These are phyloP conservation scores for Anaeramoeba flamelloides DNA, from an alignment of 78 protist genomes.

Conservation along the genomic window DNA sequence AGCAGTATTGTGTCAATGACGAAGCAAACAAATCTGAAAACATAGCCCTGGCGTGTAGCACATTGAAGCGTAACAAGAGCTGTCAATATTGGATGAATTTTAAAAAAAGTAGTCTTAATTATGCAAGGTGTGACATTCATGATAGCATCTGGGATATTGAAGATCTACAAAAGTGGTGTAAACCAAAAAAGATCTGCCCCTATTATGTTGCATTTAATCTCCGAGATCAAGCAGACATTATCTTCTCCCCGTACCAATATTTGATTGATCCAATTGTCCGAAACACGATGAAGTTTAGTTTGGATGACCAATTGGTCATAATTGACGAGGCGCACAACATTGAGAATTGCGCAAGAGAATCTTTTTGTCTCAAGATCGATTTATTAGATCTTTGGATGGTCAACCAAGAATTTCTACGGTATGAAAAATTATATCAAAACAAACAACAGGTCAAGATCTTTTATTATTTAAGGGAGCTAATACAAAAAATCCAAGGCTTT, in stretches of 20 bases:
- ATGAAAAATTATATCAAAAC: too few relatives aligned
- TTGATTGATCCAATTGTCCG: background rate
- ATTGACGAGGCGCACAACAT: constrained; percentile 75
- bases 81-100: background rate
- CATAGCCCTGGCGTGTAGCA: too few relatives aligned
- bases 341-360: constrained; percentile 20
- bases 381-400: too few relatives aligned
- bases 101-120: background rate
- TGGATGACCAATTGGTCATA: constrained; percentile 33
- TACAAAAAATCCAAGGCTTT: too few relatives aligned
- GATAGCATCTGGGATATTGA: constrained; percentile 16
- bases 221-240: too few relatives aligned
- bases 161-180: too few relatives aligned
- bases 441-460: too few relatives aligned
- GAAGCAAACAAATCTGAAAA: background rate
- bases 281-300: background rate
- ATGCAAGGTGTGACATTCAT: background rate
- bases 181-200: too few relatives aligned
- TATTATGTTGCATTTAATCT: too few relatives aligned
- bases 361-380: too few relatives aligned
- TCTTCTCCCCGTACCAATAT: constrained; percentile 41
- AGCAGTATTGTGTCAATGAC: constrained; percentile 28
- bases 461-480: too few relatives aligned
- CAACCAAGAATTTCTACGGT: too few relatives aligned
- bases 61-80: constrained; percentile 5